Evolutionary conservation across 169 alveolate species (phyloP).

Genomic region (Cryptosporidium tyzzeri): DNA sequence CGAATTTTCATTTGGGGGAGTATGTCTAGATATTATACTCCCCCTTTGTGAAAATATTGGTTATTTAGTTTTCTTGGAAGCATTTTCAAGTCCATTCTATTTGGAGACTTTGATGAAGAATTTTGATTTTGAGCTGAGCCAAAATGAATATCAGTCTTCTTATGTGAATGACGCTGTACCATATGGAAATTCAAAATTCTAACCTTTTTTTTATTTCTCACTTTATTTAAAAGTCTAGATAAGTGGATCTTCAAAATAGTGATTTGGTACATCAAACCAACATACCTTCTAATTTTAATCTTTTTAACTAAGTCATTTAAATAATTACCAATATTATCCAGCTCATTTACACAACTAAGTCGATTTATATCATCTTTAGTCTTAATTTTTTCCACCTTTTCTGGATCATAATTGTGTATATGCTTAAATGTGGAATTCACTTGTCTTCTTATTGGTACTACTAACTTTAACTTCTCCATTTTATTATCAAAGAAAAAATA

Average conservation of each 20-base stretch:
- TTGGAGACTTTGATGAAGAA: not conserved
- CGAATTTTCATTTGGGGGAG: slow-evolving; percentile 41
- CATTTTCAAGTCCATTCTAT: not conserved
- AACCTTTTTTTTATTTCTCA: not conserved
- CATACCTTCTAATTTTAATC: slow-evolving; percentile 2
- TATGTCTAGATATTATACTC: slow-evolving; percentile 23
- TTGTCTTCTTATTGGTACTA: not conserved
- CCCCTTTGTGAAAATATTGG: slow-evolving; percentile 39
- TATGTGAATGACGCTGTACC: not conserved
- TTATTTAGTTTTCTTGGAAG: not conserved
- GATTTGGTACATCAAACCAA: slow-evolving; percentile 19
- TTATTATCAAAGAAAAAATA: not conserved
- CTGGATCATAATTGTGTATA: not conserved
- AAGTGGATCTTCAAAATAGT: slow-evolving; percentile 19
- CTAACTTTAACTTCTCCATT: slow-evolving; percentile 10
- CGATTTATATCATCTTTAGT: slow-evolving; percentile 6
- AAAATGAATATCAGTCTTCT: not conserved
- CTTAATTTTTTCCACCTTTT: slow-evolving; percentile 9
- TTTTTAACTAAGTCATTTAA: slow-evolving; percentile 10
- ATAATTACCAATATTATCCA: slow-evolving; percentile 12
- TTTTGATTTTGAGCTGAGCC: slow-evolving; percentile 12
- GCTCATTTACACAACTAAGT: slow-evolving; percentile 6
- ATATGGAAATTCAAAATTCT: not conserved
- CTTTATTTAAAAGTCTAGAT: not conserved
- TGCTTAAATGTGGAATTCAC: not conserved